Evolutionary conservation across 2,329 filamentous ascomycete genomes (phyloP).

Genomic region (Penicillium janthinellum): DNA sequence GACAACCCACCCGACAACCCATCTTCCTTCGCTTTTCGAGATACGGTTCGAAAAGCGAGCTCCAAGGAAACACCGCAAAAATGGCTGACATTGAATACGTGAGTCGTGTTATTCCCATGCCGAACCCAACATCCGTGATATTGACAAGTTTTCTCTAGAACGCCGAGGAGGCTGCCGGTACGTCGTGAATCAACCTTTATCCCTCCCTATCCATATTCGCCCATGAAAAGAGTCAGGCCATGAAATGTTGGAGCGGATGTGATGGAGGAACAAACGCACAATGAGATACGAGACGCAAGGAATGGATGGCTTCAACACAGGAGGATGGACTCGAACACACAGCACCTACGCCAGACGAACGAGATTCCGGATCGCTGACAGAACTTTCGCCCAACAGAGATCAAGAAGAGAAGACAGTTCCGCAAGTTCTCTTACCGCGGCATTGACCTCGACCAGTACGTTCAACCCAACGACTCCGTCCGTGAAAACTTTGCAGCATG

Average conservation of each 20-base stretch:
- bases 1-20: constrained; percentile 38
- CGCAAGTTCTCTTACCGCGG: constrained; percentile 99
- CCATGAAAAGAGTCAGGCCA: constrained; percentile 8
- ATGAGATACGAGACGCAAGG: constrained; percentile 6
- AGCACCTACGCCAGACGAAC: constrained; percentile 18
- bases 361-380: constrained; percentile 34
- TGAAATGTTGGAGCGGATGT: constrained; percentile 10
- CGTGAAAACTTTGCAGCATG: constrained; percentile 13
- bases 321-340: constrained; percentile 11
- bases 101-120: constrained; percentile 49
- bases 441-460: constrained; percentile 99
- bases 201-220: constrained; percentile 19
- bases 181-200: constrained; percentile 39
- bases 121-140: constrained; percentile 20
- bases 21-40: constrained; percentile 50
- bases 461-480: constrained; percentile 30
- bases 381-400: constrained; percentile 60
- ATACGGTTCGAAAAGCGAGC: constrained; percentile 47
- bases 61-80: constrained; percentile 57
- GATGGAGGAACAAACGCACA: background rate
- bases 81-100: constrained; percentile 92
- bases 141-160: constrained; percentile 63
- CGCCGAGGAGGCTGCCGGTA: constrained; percentile 91
- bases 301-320: constrained; percentile 25
- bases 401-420: constrained; percentile 99